Base-by-base conservation (phyloP, 805 yeast species). In the Saccharomycopsis guyanensis region DNA sequence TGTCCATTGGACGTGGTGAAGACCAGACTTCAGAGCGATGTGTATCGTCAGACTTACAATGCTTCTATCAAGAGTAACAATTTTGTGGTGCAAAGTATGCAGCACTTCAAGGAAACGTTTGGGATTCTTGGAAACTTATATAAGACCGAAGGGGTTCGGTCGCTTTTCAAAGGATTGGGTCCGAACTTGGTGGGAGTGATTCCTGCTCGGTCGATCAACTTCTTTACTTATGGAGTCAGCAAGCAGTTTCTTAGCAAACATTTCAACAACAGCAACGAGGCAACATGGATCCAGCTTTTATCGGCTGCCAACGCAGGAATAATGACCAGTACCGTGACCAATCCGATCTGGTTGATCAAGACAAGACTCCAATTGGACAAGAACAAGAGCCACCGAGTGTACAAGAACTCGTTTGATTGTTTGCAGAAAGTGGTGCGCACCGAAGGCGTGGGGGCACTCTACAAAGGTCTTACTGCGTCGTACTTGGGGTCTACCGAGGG, bases 101-200 rank as follows among this genome's bases (percentile, higher is more conserved):
- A 74, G 47, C 97, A 93, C 66, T 82, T 93, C 55, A 73, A 69
- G 50, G 97, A 91, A 59, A 91, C 97, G 0, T 75, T 82, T 49
- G 67, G 71, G 23, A 93, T 88, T 25, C 68, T 93, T 36, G 68
- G 73, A 29, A 74, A 73, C 40, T 83, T 93, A 16, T 83, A 86
- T 61, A 63, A 63, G 27, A 66, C 68, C 20, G 99, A 93, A 64
- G 99, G 99, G 1, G 68, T 80, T 24, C 69, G 84, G 37, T 91
- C 97, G 3, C 68, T 93, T 39, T 93, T 93, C 65, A 85, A 86
- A 65, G 99, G 99, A 10, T 68, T 93, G 42, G 98, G 98, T 0
- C 98, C 99, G 7, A 93, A 91, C 57, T 70, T 93, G 55, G 94
- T 91, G 15, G 99, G 99, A 45, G 97, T 93, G 13, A 91, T 93